A percentile compares a stretch with the other conserved stretches of the same genome.
These are phyloP conservation scores for Ophiocordyceps camponoti-floridani DNA, from an alignment of 2,329 filamentous ascomycete genomes.

Conservation along the genomic window DNA sequence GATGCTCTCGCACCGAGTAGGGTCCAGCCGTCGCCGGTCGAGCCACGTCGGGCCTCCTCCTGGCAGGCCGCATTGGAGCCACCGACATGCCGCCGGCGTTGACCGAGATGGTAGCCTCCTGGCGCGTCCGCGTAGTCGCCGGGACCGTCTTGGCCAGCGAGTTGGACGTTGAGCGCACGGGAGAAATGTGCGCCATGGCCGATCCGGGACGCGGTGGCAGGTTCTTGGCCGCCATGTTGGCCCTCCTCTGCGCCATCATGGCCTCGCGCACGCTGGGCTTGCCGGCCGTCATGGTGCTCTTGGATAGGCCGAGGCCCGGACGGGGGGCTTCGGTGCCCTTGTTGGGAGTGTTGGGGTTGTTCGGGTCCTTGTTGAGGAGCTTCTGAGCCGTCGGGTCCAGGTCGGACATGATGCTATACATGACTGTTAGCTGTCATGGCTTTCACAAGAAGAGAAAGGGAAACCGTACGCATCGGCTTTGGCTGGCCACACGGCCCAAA, in stretches of 20 bases:
- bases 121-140: constrained; percentile 19
- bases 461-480: constrained; percentile 51
- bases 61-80: constrained; percentile 43
- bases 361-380: constrained; percentile 64
- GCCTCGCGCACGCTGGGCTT: constrained; percentile 62
- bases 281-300: constrained; percentile 37
- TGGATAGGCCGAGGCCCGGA: constrained; percentile 42
- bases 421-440: neutral
- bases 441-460: neutral
- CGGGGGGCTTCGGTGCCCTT: constrained; percentile 32
- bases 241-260: constrained; percentile 68
- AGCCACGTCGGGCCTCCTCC: constrained; percentile 38
- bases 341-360: constrained; percentile 57
- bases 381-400: constrained; percentile 66
- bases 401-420: constrained; percentile 50
- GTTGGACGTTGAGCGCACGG: constrained; percentile 22
- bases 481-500: constrained; percentile 58
- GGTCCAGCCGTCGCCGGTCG: constrained; percentile 48
- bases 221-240: constrained; percentile 25
- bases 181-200: constrained; percentile 44
- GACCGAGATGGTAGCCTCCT: constrained; percentile 24
- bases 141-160: constrained; percentile 13
- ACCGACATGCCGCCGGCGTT: constrained; percentile 41
- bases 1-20: constrained; percentile 41
- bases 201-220: constrained; percentile 41